Evolutionary conservation across 441 rosid genomes (phyloP).

Genomic region (Bocquillonia castaneifolia): DNA sequence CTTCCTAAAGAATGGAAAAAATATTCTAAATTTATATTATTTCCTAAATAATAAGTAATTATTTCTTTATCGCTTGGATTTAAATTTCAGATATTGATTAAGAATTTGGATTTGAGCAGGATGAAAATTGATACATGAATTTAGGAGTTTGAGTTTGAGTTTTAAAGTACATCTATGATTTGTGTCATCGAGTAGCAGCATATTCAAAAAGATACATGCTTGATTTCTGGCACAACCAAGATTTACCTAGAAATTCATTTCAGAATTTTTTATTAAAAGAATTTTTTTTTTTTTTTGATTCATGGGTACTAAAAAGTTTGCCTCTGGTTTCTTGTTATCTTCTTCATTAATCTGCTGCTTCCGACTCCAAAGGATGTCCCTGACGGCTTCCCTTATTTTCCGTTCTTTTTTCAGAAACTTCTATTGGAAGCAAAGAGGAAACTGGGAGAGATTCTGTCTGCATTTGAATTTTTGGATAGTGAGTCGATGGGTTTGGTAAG

Average conservation of each 20-base stretch:
- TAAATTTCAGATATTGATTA: neutral
- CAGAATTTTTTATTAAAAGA: neutral
- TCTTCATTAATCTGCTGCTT: neutral
- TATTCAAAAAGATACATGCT: neutral
- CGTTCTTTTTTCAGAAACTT: conserved; percentile 56
- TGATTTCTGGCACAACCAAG: neutral
- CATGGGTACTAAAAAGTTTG: neutral
- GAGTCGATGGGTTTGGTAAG: conserved; percentile 71
- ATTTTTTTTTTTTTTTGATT: neutral
- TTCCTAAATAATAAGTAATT: no score
- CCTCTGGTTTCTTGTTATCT: neutral
- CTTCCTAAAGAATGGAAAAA: no score
- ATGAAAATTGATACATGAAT: neutral
- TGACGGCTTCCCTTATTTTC: conserved; percentile 11
- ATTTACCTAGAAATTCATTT: conserved; percentile 1
- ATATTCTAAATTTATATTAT: no score
- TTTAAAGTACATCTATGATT: neutral
- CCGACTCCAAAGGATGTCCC: conserved; percentile 1
- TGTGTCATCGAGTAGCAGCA: neutral
- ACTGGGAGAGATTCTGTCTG: conserved; percentile 91
- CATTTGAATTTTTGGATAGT: conserved; percentile 81
- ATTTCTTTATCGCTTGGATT: no score
- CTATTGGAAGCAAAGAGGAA: conserved; percentile 73
- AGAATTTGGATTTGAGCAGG: neutral
- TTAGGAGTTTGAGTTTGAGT: neutral